Conservation (phyloP, 257 asterid genomes). For the Galeopsis tetrahit region DNA sequence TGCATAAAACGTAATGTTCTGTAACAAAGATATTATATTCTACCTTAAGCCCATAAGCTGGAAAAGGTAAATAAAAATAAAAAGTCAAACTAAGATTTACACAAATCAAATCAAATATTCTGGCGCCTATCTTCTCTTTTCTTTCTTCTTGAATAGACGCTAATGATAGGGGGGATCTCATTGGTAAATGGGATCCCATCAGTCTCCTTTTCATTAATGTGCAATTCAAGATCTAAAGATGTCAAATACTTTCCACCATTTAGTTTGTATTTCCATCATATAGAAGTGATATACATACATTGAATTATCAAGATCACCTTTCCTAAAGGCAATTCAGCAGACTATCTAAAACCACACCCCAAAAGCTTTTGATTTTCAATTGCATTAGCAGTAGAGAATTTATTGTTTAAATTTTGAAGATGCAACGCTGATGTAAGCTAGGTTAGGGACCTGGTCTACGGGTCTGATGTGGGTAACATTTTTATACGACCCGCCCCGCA, state of each 20-base stretch:
- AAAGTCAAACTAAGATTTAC: too few relatives aligned
- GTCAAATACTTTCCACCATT: slow-evolving; percentile 1
- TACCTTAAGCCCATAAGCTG: too few relatives aligned
- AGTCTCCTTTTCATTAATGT: background rate
- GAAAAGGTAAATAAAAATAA: too few relatives aligned
- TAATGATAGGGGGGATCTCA: too few relatives aligned
- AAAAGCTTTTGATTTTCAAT: background rate
- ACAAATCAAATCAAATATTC: too few relatives aligned
- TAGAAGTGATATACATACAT: background rate
- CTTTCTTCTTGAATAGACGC: too few relatives aligned
- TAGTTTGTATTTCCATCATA: background rate
- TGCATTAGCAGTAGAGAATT: background rate
- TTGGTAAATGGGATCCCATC: too few relatives aligned
- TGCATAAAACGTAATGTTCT: too few relatives aligned
- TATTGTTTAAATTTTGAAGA: background rate
- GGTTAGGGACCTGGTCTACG: background rate
- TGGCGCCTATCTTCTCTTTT: too few relatives aligned
- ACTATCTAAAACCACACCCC: background rate
- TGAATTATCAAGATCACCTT: slow-evolving; percentile 1
- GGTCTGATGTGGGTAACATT: background rate
- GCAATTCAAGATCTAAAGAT: background rate
- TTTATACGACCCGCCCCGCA: background rate
- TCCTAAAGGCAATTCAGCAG: background rate
- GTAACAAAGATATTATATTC: too few relatives aligned
- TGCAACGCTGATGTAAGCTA: background rate